Evolutionary conservation across 2,329 filamentous ascomycete species (phyloP), one percentile per base, ranked within the genome.

Genomic region (Nemania sp.): DNA sequence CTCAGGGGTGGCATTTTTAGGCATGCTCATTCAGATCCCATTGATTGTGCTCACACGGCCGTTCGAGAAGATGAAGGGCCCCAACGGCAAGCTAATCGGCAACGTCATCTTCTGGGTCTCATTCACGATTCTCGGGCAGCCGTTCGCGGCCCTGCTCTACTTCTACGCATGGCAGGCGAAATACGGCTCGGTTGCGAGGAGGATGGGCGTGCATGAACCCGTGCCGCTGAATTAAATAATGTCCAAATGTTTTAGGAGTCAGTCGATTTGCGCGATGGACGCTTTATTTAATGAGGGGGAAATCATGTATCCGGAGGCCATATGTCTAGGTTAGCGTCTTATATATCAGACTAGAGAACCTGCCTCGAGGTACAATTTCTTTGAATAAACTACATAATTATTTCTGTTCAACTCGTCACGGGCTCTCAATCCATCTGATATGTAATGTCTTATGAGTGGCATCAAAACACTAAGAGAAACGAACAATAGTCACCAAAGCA

Each of bases 111-210:
- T 99, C 72, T 97, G 94, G 94, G 80, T 97, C 17, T 93, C 89
- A 11, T 99, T 99, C 68, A 97, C 93, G 61, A 83, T 97, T 2
- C 88, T 99, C 11, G 94, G 94, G 3, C 94, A 99, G 76, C 94
- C 94, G 0, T 82, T 97, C 64, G 94, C 91, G 1, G 92, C 91
- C 0, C 76, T 99, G 56, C 79, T 96, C 70, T 99, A 99, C 72
- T 99, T 97, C 72, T 97, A 97, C 70, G 92, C 92, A 1, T 99
- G 94, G 93, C 93, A 97, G 74, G 91, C 91, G 50, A 97, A 97
- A 76, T 97, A 96, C 69, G 94, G 94, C 11, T 91, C 87, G 65
- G 87, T 92, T 19, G 90, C 82, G 61, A 77, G 74, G 45, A 49
- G 39, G 30, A 52, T 61, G 56, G 54, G 45, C n/a, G 34, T 42